Base-by-base conservation (phyloP, 1,139 yeast genomes). In the Kodamaea derodonti region DNA sequence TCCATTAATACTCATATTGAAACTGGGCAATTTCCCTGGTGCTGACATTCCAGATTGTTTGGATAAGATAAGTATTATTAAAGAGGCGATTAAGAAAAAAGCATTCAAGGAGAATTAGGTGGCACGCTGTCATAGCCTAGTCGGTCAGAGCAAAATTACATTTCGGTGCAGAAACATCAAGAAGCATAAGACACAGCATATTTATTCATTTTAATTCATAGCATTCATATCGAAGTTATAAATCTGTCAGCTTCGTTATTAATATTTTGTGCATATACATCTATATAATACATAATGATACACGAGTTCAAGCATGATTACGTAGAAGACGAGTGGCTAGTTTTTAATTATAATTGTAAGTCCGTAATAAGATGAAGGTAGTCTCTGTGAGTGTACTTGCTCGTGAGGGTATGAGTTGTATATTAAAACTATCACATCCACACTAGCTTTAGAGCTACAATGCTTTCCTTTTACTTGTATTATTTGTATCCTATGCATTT, bases 1-100 rank as follows among this genome's bases (percentile, higher is more conserved):
- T 46, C 79, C 83, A 30, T 65, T 83, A 48, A 69, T 75, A 14
- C 74, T 77, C 43, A 72, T 81, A 14, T 58, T 83, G 43, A 76
- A 75, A 48, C 72, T 72, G 40, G 84, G 85, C 6, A 73, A 75
- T 49, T 80, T 83, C 56, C 81, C 82, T 36, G 68, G 70, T 27
- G 53, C 57, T 15, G 64, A 58, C 17, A 69, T 75, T 33, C 78
- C 78, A 30, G 78, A 80, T 39, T 81, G 84, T 42, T 49, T 61
- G 46, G 62, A 58, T 29, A 67, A 67, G 46, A 54, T 67, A 34
- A 43, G 52, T 14, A 53, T 55, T 14, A 66, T 67, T 26, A 61
- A 61, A 46, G 68, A 65, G 36, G 72, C 72, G 25, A 65, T 67
- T 38, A 62, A 62, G 47, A 63, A 55, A 45, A 66, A 65, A 49